Percentiles rank a stretch among this genome's conserved stretches.
phyloP scores from a whole-genome alignment of 2,329 filamentous ascomycete genomes.

The Talaromyces atroroseus region DNA sequence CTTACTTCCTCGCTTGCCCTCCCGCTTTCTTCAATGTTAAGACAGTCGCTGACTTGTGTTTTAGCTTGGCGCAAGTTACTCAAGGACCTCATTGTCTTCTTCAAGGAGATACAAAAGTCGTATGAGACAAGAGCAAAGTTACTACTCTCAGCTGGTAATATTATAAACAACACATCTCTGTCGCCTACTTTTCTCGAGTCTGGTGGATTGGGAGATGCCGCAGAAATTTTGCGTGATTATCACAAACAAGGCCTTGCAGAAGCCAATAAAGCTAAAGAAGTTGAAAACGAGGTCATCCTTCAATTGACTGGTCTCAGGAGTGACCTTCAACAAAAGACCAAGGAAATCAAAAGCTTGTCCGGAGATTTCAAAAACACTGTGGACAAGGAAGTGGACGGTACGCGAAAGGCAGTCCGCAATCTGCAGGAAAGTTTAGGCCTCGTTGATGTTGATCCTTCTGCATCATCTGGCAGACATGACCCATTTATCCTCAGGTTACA shows the following conservation, averaged over 20 bases:
- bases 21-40: not conserved
- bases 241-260: conserved; percentile 76
- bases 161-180: conserved; percentile 71
- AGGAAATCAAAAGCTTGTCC: conserved; percentile 90
- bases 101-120: conserved; percentile 81
- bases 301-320: conserved; percentile 79
- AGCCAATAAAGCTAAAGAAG: conserved; percentile 80
- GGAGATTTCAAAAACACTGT: conserved; percentile 97
- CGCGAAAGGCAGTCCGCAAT: conserved; percentile 69
- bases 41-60: not conserved
- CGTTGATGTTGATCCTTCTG: conserved; percentile 69
- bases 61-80: conserved; percentile 90
- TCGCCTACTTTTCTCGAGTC: conserved; percentile 72
- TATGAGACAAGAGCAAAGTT: conserved; percentile 84
- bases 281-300: conserved; percentile 85
- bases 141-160: conserved; percentile 73
- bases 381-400: conserved; percentile 86
- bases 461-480: conserved; percentile 79
- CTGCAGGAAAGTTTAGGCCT: conserved; percentile 78
- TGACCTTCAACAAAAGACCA: conserved; percentile 92
- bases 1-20: not conserved
- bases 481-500: conserved; percentile 80
- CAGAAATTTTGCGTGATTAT: conserved; percentile 72
- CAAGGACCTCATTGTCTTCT: conserved; percentile 90
- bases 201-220: conserved; percentile 82